Base-by-base conservation (phyloP, 306 rosid genomes). In the Prunus dulcis region DNA sequence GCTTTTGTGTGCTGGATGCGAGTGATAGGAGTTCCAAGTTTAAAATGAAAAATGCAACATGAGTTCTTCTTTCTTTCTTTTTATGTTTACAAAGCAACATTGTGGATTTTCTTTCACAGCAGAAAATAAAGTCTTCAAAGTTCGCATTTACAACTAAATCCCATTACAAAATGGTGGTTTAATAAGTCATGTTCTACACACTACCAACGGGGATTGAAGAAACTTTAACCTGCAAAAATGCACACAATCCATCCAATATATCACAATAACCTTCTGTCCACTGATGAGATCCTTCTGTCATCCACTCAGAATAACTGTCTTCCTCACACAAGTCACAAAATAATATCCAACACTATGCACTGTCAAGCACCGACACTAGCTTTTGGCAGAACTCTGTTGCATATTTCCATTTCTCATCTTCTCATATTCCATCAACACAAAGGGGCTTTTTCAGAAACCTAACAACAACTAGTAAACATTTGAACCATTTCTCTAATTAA, bases 311-410 rank as follows among this genome's bases (percentile, higher is more conserved):
- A 22, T 43, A 73, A 23, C 51, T 10, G 17, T 18, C 17, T 66
- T 56, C 18, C 70, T 73, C 23, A n/a, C 38, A 58, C 58, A 27
- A 58, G 28, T 57, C 22, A 25, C 25, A 64, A 76, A 38, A 64
- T 19, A 71, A 60, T 73, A 43, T 52, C 75, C 47, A 76, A 34
- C 49, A 57, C 43, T 65, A 43, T 30, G 52, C 15, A 71, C 4
- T 62, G 25, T 34, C 13, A 64, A 30, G 58, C 68, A 81, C 73
- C 50, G 62, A 61, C 6, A 27, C 61, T n/a, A 47, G 7, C 18
- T 60, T 34, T 34, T 34, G 41, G 22, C 23, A 34, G n/a, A 71
- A 71, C 46, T 73, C 45, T 23, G 9, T 12, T 58, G 45, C 45
- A 73, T 56, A 22, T 25, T 60, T 27, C 19, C 0, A 23, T 46